phyloP scores from a whole-genome alignment of 371 early-diverging fungal genomes.

The Haplosporangium sp. region DNA sequence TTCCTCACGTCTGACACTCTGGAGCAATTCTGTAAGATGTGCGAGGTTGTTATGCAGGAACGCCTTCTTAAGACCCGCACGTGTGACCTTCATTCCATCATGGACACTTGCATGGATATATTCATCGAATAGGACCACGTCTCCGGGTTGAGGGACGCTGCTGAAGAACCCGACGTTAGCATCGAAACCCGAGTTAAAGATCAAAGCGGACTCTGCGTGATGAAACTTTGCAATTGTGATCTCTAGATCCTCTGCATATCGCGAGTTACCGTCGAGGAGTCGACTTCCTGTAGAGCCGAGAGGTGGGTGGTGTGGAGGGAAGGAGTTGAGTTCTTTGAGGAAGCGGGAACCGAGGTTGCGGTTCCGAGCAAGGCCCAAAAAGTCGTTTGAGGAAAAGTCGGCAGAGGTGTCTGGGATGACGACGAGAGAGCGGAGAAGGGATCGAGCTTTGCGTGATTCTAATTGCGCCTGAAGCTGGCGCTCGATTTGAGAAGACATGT shows the following conservation, averaged over 20 bases:
- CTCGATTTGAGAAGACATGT: slow-evolving; percentile 46
- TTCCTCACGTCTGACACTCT: slow-evolving; percentile 39
- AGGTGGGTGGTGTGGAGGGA: slow-evolving; percentile 51
- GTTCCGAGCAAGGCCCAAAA: slow-evolving; percentile 76
- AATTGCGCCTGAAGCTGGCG: slow-evolving; percentile 38
- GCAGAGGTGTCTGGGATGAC: slow-evolving; percentile 41
- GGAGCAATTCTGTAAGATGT: slow-evolving; percentile 59
- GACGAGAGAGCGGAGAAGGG: slow-evolving; percentile 49
- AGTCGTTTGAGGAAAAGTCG: slow-evolving; percentile 89
- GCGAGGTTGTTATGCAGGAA: slow-evolving; percentile 76
- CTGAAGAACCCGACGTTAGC: slow-evolving; percentile 82
- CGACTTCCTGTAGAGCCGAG: slow-evolving; percentile 86
- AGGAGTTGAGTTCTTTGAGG: slow-evolving; percentile 56
- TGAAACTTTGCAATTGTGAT: slow-evolving; percentile 71
- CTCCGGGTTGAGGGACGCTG: slow-evolving; percentile 73
- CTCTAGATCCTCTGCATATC: slow-evolving; percentile 71
- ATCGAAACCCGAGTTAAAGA: slow-evolving; percentile 89
- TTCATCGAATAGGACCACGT: slow-evolving; percentile 78
- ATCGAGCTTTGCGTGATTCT: slow-evolving; percentile 36
- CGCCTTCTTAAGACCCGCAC: slow-evolving; percentile 60
- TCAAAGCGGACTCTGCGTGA: slow-evolving; percentile 67
- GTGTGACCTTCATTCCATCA: slow-evolving; percentile 77
- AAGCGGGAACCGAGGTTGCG: slow-evolving; percentile 57
- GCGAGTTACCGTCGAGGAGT: slow-evolving; percentile 80
- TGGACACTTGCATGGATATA: slow-evolving; percentile 86